These are phyloP conservation scores for Lichtheimia ornata DNA, from an alignment of 371 early-diverging fungal species.

Conservation along the genomic window DNA sequence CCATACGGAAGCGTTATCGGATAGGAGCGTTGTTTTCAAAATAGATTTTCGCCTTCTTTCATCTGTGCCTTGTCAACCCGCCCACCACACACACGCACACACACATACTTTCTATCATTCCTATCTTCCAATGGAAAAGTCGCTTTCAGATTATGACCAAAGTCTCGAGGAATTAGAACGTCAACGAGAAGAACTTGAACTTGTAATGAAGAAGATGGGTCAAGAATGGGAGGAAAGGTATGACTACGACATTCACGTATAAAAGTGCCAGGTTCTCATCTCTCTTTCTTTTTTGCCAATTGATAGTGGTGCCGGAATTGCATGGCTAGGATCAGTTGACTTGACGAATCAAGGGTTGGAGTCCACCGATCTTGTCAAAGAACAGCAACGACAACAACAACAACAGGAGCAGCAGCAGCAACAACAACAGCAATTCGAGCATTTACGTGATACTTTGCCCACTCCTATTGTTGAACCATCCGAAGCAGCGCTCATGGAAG, in stretches of 20 bases:
- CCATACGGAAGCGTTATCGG: no score
- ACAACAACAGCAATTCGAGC: neutral
- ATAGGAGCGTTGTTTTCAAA: no score
- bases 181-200: constrained; percentile 39
- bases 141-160: constrained; percentile 42
- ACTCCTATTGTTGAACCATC: constrained; percentile 5
- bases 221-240: constrained; percentile 58
- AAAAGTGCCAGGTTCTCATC: neutral
- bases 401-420: constrained; percentile 1
- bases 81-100: no score
- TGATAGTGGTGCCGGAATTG: constrained; percentile 48
- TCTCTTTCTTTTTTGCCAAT: neutral
- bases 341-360: neutral
- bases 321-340: constrained; percentile 32
- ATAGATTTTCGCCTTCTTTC: no score
- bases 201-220: constrained; percentile 49
- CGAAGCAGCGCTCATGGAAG: constrained; percentile 12
- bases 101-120: neutral
- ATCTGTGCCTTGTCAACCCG: neutral
- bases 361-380: neutral
- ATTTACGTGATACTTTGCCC: neutral
- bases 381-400: constrained; percentile 4
- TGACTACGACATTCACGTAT: neutral
- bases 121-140: constrained; percentile 13
- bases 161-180: constrained; percentile 45